Evolutionary conservation across 1,284 basidiomycete species (phyloP), one percentile per base, ranked within the genome.

Genomic region (Heliocybe sulcata): DNA sequence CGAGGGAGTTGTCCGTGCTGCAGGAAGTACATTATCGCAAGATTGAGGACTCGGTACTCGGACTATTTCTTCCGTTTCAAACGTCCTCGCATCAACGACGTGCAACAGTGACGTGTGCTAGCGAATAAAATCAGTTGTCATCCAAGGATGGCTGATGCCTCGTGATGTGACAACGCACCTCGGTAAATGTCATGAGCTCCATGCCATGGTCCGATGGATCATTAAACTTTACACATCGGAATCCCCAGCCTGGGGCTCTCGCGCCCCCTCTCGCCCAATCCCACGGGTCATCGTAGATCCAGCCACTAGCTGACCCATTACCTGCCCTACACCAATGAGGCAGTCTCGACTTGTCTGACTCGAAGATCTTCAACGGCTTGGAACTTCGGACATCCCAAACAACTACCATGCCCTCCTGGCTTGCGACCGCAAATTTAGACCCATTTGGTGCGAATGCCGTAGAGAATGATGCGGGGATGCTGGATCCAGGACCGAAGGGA

Each of bases 381-480:
- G 80, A 76, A 58, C 83, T 86, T 56, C 87, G 74, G 45, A 90
- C 85, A 65, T 90, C 88, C 87, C 86, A 90, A 9, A 90, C 81
- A 2, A 83, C 85, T 1, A 94, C 84, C 12, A 85, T 77, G 12
- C 92, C 93, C 64, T 94, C 91, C 67, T 95, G 92, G 22, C 83
- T 86, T 2, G 87, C 91, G 0, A 94, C 89, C 0, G 90, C 91
- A 63, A 93, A 94, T 61, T 91, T 90, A 50, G 77, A 76, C 0
- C 91, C 90, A 60, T 91, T 85, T 0, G 82, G 72, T 2, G 85
- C 90, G 75, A 92, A 95, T 0, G 90, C 82, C 0, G 90, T 91
- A 14, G 85, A 87, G 69, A 94, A 94, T n/a, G 87, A 88, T 1
- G 87, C 84, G 1, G 81, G 78, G 19, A 83, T 74, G 4, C 12